Conservation (phyloP, 441 rosid genomes). For the Adansonia gregorii region DNA sequence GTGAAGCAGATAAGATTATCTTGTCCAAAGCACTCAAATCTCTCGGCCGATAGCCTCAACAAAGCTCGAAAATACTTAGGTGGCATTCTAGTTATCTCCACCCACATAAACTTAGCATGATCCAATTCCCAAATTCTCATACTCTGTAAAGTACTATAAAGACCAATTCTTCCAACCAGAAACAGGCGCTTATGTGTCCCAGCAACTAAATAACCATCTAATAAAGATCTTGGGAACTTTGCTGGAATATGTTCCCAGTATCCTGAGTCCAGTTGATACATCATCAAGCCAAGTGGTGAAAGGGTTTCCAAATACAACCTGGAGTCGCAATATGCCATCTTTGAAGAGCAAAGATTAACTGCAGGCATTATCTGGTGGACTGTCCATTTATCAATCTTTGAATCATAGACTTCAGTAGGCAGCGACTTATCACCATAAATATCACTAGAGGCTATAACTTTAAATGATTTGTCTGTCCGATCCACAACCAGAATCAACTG, state of each 20-base stretch:
- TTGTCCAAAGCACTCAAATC: conserved; percentile 95
- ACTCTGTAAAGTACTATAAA: conserved; percentile 83
- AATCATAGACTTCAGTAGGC: conserved; percentile 89
- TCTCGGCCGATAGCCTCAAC: conserved; percentile 85
- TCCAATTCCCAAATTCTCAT: conserved; percentile 96
- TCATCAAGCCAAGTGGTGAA: conserved; percentile 92
- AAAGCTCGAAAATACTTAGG: conserved; percentile 81
- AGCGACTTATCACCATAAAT: conserved; percentile 79
- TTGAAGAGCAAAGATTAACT: conserved; percentile 88
- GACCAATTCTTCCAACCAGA: conserved; percentile 89
- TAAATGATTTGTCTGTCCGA: conserved; percentile 67
- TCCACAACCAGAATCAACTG: conserved; percentile 86
- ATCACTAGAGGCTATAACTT: conserved; percentile 86
- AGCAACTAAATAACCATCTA: conserved; percentile 94
- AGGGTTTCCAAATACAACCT: conserved; percentile 58
- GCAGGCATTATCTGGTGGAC: conserved; percentile 94
- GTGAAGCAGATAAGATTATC: conserved; percentile 91
- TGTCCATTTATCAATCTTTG: conserved; percentile 71
- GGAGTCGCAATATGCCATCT: conserved; percentile 79
- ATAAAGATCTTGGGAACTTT: conserved; percentile 81
- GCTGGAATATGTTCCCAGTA: conserved; percentile 93
- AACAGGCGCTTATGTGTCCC: conserved; percentile 85
- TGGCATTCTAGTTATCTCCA: conserved; percentile 92
- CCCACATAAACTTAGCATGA: conserved; percentile 73
- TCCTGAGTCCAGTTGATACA: conserved; percentile 77